These are phyloP conservation scores for Fragaria nilgerrensis DNA, from an alignment of 306 rosid genomes.

Conservation along the genomic window DNA sequence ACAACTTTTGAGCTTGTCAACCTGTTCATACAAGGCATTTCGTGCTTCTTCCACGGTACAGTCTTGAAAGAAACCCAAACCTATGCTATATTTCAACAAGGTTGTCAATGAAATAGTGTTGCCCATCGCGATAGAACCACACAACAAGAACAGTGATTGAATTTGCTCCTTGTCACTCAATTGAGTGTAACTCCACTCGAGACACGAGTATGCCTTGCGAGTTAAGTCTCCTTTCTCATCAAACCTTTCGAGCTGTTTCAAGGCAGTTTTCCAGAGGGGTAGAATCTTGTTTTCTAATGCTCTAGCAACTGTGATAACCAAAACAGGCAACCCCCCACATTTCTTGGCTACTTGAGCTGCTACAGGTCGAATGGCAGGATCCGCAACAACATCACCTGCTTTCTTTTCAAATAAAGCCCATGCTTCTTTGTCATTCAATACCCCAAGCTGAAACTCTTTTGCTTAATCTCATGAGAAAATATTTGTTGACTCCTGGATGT, in stretches of 20 bases:
- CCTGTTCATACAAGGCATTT: neutral
- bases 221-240: neutral
- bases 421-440: slow-evolving; percentile 21
- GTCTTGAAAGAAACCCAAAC: neutral
- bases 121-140: neutral
- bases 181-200: neutral
- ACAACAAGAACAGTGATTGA: neutral
- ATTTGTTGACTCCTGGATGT: neutral
- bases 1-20: neutral
- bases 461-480: neutral
- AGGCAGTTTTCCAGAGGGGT: neutral
- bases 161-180: neutral
- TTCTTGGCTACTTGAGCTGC: slow-evolving; percentile 26
- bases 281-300: neutral
- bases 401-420: slow-evolving; percentile 27
- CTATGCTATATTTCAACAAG: neutral
- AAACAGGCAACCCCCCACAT: slow-evolving; percentile 38
- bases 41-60: neutral
- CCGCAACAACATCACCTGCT: slow-evolving; percentile 7
- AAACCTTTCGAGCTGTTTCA: neutral
- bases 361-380: neutral
- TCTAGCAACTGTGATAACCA: slow-evolving; percentile 28
- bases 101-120: neutral
- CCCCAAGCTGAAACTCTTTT: slow-evolving; percentile 23
- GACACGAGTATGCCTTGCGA: neutral